Conservation (phyloP, 2,329 filamentous ascomycete species). For the Alternaria panax region DNA sequence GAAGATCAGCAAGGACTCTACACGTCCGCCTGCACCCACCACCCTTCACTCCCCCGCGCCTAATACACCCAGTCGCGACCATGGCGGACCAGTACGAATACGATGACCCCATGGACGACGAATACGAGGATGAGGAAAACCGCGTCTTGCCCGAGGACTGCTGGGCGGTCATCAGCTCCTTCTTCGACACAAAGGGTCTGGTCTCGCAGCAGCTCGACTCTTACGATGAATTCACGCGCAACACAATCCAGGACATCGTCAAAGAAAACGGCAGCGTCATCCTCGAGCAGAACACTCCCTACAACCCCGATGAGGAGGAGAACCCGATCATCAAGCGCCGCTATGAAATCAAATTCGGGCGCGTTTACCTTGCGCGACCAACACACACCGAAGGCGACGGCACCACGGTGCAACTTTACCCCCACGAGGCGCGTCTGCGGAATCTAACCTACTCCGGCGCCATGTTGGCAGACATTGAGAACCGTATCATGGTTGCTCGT, state of each 20-base stretch:
- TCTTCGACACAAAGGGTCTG: conserved; percentile 94
- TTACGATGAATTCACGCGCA: conserved; percentile 94
- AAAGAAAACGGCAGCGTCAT: conserved; percentile 90
- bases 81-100: conserved; percentile 56
- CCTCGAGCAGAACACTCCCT: conserved; percentile 90
- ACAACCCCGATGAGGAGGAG: conserved; percentile 72
- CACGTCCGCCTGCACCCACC: conserved; percentile 20
- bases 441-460: conserved; percentile 96
- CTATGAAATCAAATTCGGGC: conserved; percentile 94
- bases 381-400: conserved; percentile 94
- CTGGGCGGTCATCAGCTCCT: conserved; percentile 96
- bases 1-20: conserved; percentile 27
- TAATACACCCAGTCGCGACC: conserved; percentile 22
- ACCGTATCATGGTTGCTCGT: conserved; percentile 82
- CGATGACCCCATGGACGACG: conserved; percentile 52
- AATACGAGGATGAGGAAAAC: conserved; percentile 68
- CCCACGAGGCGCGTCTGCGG: conserved; percentile 93
- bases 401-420: conserved; percentile 81
- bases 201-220: conserved; percentile 98
- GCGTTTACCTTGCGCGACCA: conserved; percentile 85
- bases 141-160: conserved; percentile 92
- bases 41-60: conserved; percentile 5
- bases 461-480: conserved; percentile 86
- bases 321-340: conserved; percentile 81
- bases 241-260: conserved; percentile 93